Conservation (phyloP, 352 stramenopile genomes). For the Phytophthora litchii region DNA sequence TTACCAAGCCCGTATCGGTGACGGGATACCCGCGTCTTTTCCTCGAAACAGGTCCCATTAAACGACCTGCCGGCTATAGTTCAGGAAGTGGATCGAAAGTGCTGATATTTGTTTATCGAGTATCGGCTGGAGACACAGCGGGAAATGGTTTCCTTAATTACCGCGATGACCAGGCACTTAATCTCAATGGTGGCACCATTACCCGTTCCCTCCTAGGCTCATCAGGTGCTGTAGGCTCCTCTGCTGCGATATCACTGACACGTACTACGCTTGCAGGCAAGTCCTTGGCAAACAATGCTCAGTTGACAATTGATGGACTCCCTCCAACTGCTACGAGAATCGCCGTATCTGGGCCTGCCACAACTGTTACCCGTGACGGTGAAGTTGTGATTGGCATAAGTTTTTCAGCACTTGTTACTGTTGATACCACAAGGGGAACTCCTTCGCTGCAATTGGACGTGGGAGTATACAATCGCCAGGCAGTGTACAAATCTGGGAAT, state of each 20-base stretch:
- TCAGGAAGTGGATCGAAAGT: constrained; percentile 64
- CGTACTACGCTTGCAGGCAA: constrained; percentile 42
- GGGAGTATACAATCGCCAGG: constrained; percentile 67
- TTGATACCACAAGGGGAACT: constrained; percentile 55
- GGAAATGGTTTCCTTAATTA: constrained; percentile 70
- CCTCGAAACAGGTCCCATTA: constrained; percentile 73
- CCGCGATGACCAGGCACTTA: constrained; percentile 57
- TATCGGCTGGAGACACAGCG: constrained; percentile 64
- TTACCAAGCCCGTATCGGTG: constrained; percentile 80
- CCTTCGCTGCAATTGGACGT: constrained; percentile 65
- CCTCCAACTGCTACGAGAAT: constrained; percentile 53
- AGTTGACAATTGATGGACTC: constrained; percentile 58
- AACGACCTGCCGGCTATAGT: constrained; percentile 67
- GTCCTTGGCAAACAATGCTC: constrained; percentile 51
- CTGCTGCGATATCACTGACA: constrained; percentile 48
- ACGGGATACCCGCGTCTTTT: constrained; percentile 69
- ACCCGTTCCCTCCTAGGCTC: constrained; percentile 34
- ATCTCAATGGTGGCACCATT: constrained; percentile 75
- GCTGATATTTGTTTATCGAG: constrained; percentile 77
- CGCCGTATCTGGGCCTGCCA: constrained; percentile 41
- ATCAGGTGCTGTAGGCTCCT: not conserved
- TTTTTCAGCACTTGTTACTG: constrained; percentile 62
- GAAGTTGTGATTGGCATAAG: constrained; percentile 65
- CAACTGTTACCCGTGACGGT: constrained; percentile 49
- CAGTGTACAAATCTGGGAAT: constrained; percentile 61